These are phyloP conservation scores for Lactarius akahatsu DNA, from an alignment of 768 basidiomycete genomes.

Conservation along the genomic window DNA sequence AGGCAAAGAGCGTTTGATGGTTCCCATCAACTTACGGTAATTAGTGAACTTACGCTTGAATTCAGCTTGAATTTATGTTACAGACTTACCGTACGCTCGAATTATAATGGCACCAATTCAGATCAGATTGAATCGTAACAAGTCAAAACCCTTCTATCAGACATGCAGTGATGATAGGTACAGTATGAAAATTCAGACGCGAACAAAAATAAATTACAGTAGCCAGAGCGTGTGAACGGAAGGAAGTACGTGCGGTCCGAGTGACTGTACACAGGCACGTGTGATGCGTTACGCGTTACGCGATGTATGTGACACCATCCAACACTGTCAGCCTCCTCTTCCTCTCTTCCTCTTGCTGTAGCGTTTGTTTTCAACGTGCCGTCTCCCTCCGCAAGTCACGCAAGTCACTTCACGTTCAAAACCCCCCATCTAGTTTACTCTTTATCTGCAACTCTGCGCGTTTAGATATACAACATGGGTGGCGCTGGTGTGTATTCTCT, in stretches of 20 bases:
- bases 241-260: too few relatives aligned
- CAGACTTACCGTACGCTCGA: not conserved
- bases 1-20: not conserved
- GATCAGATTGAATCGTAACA: not conserved
- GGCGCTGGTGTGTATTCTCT: constrained; percentile 42
- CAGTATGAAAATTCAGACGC: too few relatives aligned
- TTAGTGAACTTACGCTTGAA: not conserved
- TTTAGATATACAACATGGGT: constrained; percentile 37
- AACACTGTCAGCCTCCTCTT: constrained; percentile 15
- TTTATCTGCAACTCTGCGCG: constrained; percentile 5
- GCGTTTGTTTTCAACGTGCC: not conserved
- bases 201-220: too few relatives aligned
- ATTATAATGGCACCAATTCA: not conserved
- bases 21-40: not conserved
- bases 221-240: not conserved
- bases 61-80: not conserved
- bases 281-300: constrained; percentile 1
- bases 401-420: constrained; percentile 4
- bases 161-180: not conserved
- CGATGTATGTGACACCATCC: not conserved
- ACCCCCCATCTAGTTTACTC: not conserved
- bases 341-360: not conserved
- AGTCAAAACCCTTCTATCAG: constrained; percentile 2
- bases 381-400: constrained; percentile 6
- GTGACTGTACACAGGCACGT: not conserved